Evolutionary conservation across 352 stramenopile species (phyloP).

Genomic region (Globisporangium lucens): DNA sequence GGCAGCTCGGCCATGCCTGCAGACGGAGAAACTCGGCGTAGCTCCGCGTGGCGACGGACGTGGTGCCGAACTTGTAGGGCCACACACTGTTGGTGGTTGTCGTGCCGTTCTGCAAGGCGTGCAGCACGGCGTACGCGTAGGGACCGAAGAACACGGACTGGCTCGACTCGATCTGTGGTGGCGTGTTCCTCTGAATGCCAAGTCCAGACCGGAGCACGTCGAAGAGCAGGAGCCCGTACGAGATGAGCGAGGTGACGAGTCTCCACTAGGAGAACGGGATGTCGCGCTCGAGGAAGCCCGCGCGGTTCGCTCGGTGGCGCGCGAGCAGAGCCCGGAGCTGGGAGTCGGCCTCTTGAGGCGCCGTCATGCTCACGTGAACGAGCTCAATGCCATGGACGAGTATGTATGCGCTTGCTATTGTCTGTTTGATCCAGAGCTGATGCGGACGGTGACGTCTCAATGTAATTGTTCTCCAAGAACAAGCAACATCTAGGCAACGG

Average conservation of each 20-base stretch:
- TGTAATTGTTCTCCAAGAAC: background rate
- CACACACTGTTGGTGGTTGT: background rate
- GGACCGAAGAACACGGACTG: constrained; percentile 13
- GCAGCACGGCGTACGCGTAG: constrained; percentile 7
- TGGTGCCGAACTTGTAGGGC: constrained; percentile 22
- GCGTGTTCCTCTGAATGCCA: background rate
- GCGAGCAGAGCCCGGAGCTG: background rate
- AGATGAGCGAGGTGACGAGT: constrained; percentile 11
- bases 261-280: constrained; percentile 17
- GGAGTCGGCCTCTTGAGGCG: background rate
- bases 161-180: background rate
- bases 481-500: background rate
- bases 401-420: background rate
- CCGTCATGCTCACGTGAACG: background rate
- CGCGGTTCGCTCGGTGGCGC: constrained; percentile 1
- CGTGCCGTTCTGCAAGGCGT: constrained; percentile 5
- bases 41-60: constrained; percentile 12
- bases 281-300: constrained; percentile 6
- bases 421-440: background rate
- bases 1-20: constrained; percentile 7
- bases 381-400: background rate
- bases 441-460: background rate
- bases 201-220: constrained; percentile 18
- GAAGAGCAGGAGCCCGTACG: constrained; percentile 21
- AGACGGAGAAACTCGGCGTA: constrained; percentile 11